Evolutionary conservation across 2,329 filamentous ascomycete species (phyloP).

Genomic region (Colletotrichum godetiae): DNA sequence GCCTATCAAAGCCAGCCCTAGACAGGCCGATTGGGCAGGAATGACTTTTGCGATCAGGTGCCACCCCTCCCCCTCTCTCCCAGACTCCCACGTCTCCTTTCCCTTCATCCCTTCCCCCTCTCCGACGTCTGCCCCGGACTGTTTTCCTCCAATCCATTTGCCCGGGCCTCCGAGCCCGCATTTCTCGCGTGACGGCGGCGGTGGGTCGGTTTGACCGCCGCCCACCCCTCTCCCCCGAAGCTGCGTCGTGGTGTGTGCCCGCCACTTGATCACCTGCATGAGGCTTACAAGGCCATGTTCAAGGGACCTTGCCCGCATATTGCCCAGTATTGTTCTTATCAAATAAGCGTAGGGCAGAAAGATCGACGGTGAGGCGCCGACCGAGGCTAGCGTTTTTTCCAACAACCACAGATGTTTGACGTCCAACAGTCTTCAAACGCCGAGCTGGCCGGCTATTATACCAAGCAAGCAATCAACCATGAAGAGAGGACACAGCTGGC

Average conservation of each 20-base stretch:
- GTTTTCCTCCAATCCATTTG: constrained; percentile 4
- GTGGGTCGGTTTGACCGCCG: neutral
- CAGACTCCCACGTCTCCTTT: neutral
- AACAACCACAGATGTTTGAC: neutral
- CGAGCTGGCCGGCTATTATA: neutral
- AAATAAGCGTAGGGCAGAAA: constrained; percentile 32
- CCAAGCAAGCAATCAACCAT: neutral
- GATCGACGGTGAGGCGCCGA: constrained; percentile 32
- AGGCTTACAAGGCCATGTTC: constrained; percentile 13
- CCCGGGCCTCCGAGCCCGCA: neutral
- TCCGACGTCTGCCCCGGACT: constrained; percentile 6
- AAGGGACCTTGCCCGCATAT: neutral
- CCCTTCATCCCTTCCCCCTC: neutral
- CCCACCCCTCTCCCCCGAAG: neutral
- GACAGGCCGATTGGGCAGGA: constrained; percentile 28
- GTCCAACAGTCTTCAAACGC: neutral
- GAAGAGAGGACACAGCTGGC: neutral
- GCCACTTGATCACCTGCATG: constrained; percentile 25
- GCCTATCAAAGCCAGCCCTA: constrained; percentile 8
- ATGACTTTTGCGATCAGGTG: constrained; percentile 14
- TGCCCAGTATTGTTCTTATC: neutral
- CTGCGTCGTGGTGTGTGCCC: neutral
- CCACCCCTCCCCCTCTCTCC: neutral
- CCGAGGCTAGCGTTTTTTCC: constrained; percentile 5
- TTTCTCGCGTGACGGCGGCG: constrained; percentile 1